Conservation (phyloP, 2,329 filamentous ascomycete genomes). For the Apiospora aurea region DNA sequence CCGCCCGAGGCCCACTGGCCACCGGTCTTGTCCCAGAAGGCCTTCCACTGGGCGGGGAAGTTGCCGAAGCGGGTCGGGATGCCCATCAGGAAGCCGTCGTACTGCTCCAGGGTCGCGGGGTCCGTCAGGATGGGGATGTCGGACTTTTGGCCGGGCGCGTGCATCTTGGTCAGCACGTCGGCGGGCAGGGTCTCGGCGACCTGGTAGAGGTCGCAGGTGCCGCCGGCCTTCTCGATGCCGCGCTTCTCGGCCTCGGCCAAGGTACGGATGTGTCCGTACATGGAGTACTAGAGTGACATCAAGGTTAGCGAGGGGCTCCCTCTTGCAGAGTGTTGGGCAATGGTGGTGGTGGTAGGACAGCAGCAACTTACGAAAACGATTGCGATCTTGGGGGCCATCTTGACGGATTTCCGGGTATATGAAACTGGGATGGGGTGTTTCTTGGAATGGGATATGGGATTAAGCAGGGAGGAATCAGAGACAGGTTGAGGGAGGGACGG, state of each 20-base stretch:
- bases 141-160: conserved; percentile 79
- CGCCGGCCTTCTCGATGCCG: conserved; percentile 88
- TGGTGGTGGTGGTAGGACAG: neutral
- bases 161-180: conserved; percentile 89
- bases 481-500: conserved; percentile 1
- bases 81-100: conserved; percentile 91
- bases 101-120: conserved; percentile 68
- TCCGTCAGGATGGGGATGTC: conserved; percentile 69
- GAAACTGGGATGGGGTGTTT: neutral
- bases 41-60: conserved; percentile 96
- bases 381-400: conserved; percentile 89
- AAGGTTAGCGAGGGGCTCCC: neutral
- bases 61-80: conserved; percentile 97
- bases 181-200: conserved; percentile 85
- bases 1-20: conserved; percentile 80
- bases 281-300: conserved; percentile 72
- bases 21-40: conserved; percentile 91
- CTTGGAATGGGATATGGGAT: neutral
- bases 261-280: conserved; percentile 88
- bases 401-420: conserved; percentile 42
- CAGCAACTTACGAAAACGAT: conserved; percentile 80
- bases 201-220: conserved; percentile 83
- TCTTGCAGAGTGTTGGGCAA: neutral
- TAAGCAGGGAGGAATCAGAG: neutral
- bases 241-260: conserved; percentile 90